Base-by-base conservation (phyloP, 257 asterid genomes). In the Przewalskia tangutica region DNA sequence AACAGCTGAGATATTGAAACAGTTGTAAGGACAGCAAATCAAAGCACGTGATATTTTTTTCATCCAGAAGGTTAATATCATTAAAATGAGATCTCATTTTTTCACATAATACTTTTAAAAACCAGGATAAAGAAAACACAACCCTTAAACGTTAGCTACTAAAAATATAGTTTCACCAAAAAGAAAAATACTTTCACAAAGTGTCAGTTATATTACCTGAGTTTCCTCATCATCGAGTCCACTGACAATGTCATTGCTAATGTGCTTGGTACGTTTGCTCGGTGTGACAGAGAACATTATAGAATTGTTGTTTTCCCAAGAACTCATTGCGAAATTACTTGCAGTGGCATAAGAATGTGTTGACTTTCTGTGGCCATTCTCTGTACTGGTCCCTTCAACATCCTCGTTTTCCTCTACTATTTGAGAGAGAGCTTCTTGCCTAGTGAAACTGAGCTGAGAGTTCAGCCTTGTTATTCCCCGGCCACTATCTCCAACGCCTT, bases 371-470 rank as follows among this genome's bases (percentile, higher is more conserved):
- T 85, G 87, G 54, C 77, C 86, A 40, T 83, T 77, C 34, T 83
- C 83, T 16, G 77, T 62, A 63, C 48, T 67, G 53, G 64, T 27
- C 32, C 40, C 84, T 77, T 63, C 87, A 32, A 76, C 79, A 58
- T 81, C 82, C 76, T 91, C 88, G 27, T 63, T 77, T 81, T 89
- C 93, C 87, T 92, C 95, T 16, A 90, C 82, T 71, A 93, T 91
- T 0, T 91, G 96, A 77, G 96, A 88, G 58, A 92, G 93, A 13
- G 92, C 9, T 85, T 91, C 90, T 40, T 85, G 90, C 48, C 92
- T 83, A 12, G 90, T 88, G 87, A 93, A 92, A 83, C 94, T 94
- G 14, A 87, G 90, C 87, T 91, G 97, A 36, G 97, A 89, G 88
- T 93, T 91, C 90, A 94, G 68, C 84, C 97, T 88, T 60, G 98